Evolutionary conservation across 495 filamentous ascomycete genomes (phyloP).

Genomic region (Parathielavia appendiculata): DNA sequence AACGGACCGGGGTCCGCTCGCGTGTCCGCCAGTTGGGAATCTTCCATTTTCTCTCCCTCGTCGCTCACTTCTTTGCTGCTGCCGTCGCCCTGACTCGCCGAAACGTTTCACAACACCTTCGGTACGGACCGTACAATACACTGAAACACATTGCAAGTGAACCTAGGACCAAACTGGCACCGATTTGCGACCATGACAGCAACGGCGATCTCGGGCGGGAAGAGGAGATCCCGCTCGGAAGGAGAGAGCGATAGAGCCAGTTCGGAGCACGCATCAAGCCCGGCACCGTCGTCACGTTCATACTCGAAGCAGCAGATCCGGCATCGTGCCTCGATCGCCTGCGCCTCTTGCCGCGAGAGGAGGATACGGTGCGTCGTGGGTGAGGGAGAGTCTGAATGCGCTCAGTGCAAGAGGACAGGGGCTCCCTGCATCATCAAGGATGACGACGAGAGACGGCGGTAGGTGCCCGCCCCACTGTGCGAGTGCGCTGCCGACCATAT

Average conservation of each 20-base stretch:
- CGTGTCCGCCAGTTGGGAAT: not conserved
- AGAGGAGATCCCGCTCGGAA: slow-evolving; percentile 27
- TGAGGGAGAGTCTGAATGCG: slow-evolving; percentile 46
- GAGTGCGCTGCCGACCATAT: not conserved
- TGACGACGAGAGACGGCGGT: slow-evolving; percentile 52
- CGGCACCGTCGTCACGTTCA: slow-evolving; percentile 23
- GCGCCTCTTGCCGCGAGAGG: slow-evolving; percentile 45
- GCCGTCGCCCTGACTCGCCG: not conserved
- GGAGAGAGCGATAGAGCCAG: slow-evolving; percentile 25
- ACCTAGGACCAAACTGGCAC: not conserved
- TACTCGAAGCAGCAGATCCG: slow-evolving; percentile 34
- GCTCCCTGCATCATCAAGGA: slow-evolving; percentile 52
- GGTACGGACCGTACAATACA: not conserved
- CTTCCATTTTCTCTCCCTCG: slow-evolving; percentile 3
- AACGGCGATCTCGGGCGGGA: slow-evolving; percentile 13
- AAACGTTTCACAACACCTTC: not conserved
- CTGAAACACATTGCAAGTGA: not conserved
- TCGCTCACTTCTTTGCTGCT: slow-evolving; percentile 2
- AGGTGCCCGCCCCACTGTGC: slow-evolving; percentile 8
- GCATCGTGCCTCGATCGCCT: slow-evolving; percentile 39
- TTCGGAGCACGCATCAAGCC: slow-evolving; percentile 29
- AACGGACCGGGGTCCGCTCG: slow-evolving; percentile 11
- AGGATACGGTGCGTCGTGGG: slow-evolving; percentile 54
- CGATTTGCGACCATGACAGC: slow-evolving; percentile 6
- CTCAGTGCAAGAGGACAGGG: slow-evolving; percentile 48